Evolutionary conservation across 768 basidiomycete genomes (phyloP), one percentile per base, ranked within the genome.

Genomic region (Boletus eberwhitei): DNA sequence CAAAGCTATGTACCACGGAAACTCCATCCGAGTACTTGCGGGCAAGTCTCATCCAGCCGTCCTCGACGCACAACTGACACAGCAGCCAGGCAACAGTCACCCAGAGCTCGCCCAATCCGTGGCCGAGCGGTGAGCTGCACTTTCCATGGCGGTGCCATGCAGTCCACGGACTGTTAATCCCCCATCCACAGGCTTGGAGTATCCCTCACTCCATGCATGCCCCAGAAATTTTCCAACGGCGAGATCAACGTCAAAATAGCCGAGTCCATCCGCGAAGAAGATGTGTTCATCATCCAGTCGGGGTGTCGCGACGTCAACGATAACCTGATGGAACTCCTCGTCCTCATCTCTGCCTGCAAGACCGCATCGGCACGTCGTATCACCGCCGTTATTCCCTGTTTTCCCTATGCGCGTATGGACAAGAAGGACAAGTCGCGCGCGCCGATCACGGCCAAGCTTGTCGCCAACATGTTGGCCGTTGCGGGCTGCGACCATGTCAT

Each of bases 401-500:
- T 92, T 74, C 95, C 95, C 1, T 98, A 98, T 65, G 90, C 95
- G 1, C 80, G 96, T 11, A 93, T 93, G 82, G 96, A 98, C 79
- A 97, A 97, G 76, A 99, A 98, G 79, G 93, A 99, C 77, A 91
- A 90, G 77, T 87, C 85, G 6, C 82, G 96, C 8, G 93, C 94
- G 4, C 96, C 97, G 24, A 99, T 99, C 71, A 98, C 96, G 5
- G 94, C 96, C 43, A 99, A 99, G 75, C 83, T 99, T 50, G 92
- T 98, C 45, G 95, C 96, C 22, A 98, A 97, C 73, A 98, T 98
- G 96, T 79, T 99, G 55, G 87, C 85, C 41, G 91, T 97, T 44
- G 95, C 97, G 9, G 96, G 96, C 22, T 97, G 94, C 68, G 96
- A 98, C 73, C 96, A 98, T 68, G 88, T 99, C 65, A 98, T 99